phyloP scores from a whole-genome alignment of 768 basidiomycete species.

The Pholiota molesta region DNA sequence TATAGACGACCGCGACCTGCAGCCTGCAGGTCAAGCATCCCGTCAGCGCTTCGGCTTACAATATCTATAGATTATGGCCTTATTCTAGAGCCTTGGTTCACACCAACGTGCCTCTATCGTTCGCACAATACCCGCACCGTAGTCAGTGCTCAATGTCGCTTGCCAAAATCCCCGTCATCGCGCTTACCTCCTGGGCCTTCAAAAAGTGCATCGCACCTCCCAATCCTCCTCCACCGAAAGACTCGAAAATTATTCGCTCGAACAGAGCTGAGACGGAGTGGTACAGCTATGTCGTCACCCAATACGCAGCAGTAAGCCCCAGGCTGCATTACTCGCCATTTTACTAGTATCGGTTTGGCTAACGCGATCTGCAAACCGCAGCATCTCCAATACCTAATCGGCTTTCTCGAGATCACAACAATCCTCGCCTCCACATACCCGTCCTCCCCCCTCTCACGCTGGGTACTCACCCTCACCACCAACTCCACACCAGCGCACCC shows the following conservation, averaged over 20 bases:
- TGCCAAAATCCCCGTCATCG: conserved; percentile 18
- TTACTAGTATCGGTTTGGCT: no score
- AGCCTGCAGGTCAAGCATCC: no score
- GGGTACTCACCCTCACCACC: conserved; percentile 11
- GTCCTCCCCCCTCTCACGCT: conserved; percentile 1
- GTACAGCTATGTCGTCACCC: conserved; percentile 1
- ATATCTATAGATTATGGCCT: no score
- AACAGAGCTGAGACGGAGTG: conserved; percentile 7
- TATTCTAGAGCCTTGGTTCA: no score
- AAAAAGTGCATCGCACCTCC: conserved; percentile 16
- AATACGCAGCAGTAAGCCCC: background rate
- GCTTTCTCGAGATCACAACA: conserved; percentile 10
- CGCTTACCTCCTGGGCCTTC: conserved; percentile 14
- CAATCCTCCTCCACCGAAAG: conserved; percentile 17
- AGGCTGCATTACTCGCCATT: no score
- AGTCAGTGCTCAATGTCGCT: conserved; percentile 10
- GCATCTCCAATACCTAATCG: conserved; percentile 12
- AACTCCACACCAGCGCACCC: conserved; percentile 11
- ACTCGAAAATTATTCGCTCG: conserved; percentile 4
- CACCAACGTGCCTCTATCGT: no score
- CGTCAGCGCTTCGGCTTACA: no score
- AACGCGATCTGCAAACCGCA: background rate
- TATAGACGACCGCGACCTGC: no score
- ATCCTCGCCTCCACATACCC: conserved; percentile 14
- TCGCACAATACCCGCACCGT: no score